Percentiles rank a stretch among this genome's conserved stretches.
Evolutionary conservation across 108 stramenopile genomes (phyloP).

Genomic region (Schizochytrium sp.): DNA sequence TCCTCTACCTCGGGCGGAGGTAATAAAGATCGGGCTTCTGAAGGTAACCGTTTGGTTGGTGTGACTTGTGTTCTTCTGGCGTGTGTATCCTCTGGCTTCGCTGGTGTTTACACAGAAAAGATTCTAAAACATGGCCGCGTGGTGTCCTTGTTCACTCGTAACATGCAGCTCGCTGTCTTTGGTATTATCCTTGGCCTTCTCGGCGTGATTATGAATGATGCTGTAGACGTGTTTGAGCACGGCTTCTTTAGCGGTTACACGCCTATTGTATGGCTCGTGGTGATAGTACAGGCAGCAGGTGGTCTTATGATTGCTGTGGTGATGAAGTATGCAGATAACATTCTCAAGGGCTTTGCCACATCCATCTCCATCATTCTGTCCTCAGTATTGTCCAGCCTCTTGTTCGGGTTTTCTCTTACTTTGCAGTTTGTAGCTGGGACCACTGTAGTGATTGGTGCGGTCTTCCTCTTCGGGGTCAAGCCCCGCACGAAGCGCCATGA

Average conservation of each 20-base stretch:
- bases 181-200: conserved; percentile 42
- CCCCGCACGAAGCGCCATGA: neutral
- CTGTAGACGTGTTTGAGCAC: neutral
- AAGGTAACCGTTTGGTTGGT: conserved; percentile 2
- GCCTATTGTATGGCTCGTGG: conserved; percentile 69
- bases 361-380: conserved; percentile 74
- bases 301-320: conserved; percentile 76
- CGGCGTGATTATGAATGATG: conserved; percentile 53
- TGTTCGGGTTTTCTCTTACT: conserved; percentile 62
- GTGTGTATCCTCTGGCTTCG: conserved; percentile 19
- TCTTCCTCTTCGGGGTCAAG: conserved; percentile 45
- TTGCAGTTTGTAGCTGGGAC: conserved; percentile 31
- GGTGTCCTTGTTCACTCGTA: conserved; percentile 70
- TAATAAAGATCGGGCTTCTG: neutral
- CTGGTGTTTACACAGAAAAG: conserved; percentile 58
- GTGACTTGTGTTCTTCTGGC: neutral
- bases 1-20: neutral
- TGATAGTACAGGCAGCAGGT: conserved; percentile 72
- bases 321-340: conserved; percentile 78
- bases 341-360: conserved; percentile 78
- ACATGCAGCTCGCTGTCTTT: conserved; percentile 76
- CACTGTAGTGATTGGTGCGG: conserved; percentile 16
- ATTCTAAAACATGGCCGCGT: conserved; percentile 53
- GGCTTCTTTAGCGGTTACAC: conserved; percentile 72
- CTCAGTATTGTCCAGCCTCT: conserved; percentile 61